These are phyloP conservation scores for Chenopodium berlandieri DNA, from an alignment of 148 eudicot genomes.

Conservation along the genomic window DNA sequence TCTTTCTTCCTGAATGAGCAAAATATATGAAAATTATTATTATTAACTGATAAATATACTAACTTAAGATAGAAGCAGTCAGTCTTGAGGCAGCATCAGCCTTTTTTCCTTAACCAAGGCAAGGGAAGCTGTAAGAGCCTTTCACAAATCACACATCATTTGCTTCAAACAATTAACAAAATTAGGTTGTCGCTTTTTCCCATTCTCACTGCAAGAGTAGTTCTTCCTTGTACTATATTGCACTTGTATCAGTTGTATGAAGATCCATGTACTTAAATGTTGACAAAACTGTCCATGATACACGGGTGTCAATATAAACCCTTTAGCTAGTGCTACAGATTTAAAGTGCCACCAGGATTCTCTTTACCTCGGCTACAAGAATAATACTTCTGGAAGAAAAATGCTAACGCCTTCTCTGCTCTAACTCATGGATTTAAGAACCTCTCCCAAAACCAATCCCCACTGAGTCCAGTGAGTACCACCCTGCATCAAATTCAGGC, in stretches of 20 bases:
- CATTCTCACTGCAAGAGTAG: neutral
- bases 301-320: neutral
- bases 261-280: neutral
- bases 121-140: neutral
- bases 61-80: neutral
- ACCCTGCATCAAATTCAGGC: slow-evolving; percentile 49
- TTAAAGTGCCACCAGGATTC: neutral
- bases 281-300: neutral
- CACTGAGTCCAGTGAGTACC: slow-evolving; percentile 98
- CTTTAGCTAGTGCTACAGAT: neutral
- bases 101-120: neutral
- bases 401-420: neutral
- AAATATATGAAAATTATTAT: neutral
- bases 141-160: neutral
- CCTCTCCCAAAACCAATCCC: slow-evolving; percentile 89
- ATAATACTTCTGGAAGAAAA: neutral
- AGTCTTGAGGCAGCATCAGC: neutral
- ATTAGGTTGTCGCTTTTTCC: neutral
- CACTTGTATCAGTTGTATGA: neutral
- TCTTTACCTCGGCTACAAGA: slow-evolving; percentile 7
- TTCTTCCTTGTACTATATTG: neutral
- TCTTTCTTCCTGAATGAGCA: neutral
- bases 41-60: neutral
- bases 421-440: slow-evolving; percentile 48
- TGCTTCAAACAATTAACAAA: neutral